phyloP scores from a whole-genome alignment of 768 basidiomycete genomes.

The Mrakia gelida region DNA sequence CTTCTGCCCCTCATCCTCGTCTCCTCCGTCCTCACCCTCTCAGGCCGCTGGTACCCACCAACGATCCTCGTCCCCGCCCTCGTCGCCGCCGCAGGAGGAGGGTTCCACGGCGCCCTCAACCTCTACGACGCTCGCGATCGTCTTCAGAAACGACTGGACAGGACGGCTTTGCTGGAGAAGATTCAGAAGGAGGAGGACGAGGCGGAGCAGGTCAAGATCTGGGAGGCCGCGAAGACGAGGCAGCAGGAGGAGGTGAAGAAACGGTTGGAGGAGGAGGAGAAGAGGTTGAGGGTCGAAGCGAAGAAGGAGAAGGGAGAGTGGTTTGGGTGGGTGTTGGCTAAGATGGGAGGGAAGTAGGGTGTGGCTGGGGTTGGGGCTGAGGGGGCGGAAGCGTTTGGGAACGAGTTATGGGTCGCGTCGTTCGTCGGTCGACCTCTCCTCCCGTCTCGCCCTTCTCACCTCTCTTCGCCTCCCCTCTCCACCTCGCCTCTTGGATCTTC shows the following conservation, averaged over 20 bases:
- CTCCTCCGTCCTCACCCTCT: not conserved
- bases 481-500: not conserved
- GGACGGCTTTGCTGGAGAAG: not conserved
- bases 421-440: not conserved
- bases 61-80: not conserved
- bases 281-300: not conserved
- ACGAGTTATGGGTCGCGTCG: not conserved
- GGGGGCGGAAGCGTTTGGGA: not conserved
- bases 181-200: not conserved
- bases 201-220: not conserved
- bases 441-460: no score
- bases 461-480: no score
- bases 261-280: not conserved
- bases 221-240: not conserved
- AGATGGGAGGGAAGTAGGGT: not conserved
- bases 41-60: not conserved
- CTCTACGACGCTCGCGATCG: not conserved
- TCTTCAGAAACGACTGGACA: no score
- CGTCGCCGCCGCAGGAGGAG: not conserved
- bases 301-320: conserved; percentile 1
- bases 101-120: not conserved
- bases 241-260: not conserved
- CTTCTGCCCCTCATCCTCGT: not conserved
- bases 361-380: not conserved
- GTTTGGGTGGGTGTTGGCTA: not conserved